Conservation (phyloP, 1,284 basidiomycete genomes). For the Marasmius tenuissimus region DNA sequence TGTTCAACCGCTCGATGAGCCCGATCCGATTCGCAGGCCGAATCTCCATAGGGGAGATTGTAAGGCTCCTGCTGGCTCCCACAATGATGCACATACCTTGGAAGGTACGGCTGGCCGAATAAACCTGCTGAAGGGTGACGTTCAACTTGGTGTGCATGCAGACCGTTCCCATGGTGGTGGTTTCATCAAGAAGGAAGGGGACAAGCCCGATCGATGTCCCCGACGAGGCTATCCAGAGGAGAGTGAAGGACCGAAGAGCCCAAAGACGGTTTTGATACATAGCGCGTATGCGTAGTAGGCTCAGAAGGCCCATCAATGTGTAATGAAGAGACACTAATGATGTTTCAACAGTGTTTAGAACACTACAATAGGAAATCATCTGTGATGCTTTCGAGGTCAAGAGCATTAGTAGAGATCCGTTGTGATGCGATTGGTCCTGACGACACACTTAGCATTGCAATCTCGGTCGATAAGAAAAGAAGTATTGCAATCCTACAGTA, state of each 20-base stretch:
- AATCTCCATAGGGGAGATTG: not conserved
- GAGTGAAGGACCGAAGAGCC: not conserved
- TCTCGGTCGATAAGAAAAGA: not conserved
- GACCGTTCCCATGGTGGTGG: not conserved
- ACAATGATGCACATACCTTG: not conserved
- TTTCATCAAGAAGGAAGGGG: not conserved
- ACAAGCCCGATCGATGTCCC: not conserved
- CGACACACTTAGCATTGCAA: too few relatives aligned
- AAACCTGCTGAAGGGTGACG: not conserved
- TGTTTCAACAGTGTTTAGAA: not conserved
- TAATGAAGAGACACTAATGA: not conserved
- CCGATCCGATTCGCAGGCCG: not conserved
- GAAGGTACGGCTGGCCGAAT: not conserved
- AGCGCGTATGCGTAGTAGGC: not conserved
- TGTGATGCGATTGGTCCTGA: too few relatives aligned
- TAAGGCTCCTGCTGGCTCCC: not conserved
- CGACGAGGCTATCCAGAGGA: not conserved
- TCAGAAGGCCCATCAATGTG: not conserved
- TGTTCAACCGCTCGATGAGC: not conserved
- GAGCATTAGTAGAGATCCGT: not conserved
- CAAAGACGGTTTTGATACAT: not conserved
- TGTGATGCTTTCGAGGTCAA: not conserved
- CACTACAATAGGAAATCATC: not conserved
- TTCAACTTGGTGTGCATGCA: not conserved
- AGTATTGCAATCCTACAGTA: not conserved